Percentiles rank a stretch among this genome's conserved stretches.
Conservation (phyloP, 2,329 filamentous ascomycete species). For the Emericellopsis cladophorae region DNA sequence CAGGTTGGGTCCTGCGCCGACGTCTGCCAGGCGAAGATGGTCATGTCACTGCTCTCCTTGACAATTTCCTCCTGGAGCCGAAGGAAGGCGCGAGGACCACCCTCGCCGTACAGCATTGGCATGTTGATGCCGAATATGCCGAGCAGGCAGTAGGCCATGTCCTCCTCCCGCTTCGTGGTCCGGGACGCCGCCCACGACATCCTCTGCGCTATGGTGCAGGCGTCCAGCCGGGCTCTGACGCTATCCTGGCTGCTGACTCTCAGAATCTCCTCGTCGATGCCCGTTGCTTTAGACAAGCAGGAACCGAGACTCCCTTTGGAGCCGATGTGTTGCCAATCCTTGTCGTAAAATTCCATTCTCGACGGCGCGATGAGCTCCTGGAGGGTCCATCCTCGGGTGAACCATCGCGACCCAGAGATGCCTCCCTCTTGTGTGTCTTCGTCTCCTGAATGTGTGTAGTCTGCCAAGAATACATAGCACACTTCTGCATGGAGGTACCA, state of each 20-base stretch:
- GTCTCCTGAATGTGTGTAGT: not conserved
- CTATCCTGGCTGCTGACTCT: too few species aligned
- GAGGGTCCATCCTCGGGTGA: conserved; percentile 41
- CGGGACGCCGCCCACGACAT: conserved; percentile 8
- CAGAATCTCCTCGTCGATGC: not conserved
- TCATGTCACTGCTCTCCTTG: conserved; percentile 3
- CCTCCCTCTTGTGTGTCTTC: not conserved
- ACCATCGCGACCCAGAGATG: conserved; percentile 14
- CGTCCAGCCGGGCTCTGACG: too few species aligned
- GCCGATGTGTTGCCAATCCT: conserved; percentile 9
- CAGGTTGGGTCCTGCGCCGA: too few species aligned
- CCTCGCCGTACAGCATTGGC: conserved; percentile 10
- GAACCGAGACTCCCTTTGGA: not conserved
- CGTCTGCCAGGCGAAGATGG: conserved; percentile 4
- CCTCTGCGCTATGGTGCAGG: not conserved
- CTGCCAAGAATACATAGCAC: conserved; percentile 12
- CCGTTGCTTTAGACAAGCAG: conserved; percentile 1
- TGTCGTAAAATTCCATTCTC: conserved; percentile 7
- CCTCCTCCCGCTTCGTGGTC: conserved; percentile 7
- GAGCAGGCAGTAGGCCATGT: conserved; percentile 9
- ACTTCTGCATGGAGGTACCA: conserved; percentile 11
- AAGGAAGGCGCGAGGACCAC: conserved; percentile 5
- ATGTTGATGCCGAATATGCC: conserved; percentile 10
- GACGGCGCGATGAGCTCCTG: conserved; percentile 45
- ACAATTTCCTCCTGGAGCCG: conserved; percentile 8